Evolutionary conservation across 2,329 filamentous ascomycete genomes (phyloP), one percentile per base, ranked within the genome.

Genomic region (Ilyonectria sp.): DNA sequence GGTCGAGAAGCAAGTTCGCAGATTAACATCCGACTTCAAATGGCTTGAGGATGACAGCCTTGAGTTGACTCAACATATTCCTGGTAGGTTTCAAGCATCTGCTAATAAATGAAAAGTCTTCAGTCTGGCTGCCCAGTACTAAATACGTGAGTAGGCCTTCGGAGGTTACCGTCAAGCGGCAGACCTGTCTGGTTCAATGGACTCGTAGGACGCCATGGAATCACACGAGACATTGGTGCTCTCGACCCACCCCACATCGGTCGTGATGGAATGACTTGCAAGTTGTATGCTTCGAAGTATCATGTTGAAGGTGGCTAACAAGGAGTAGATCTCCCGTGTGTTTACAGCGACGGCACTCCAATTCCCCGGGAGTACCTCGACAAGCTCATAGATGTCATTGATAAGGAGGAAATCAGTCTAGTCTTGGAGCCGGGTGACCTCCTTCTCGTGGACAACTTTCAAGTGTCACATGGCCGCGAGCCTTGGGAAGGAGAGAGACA

Each of bases 61-160:
- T 26, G 68, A 71, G 40, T 33, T 69, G 50, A 67, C 65, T 13
- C 69, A 69, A 31, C 65, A 71, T 44, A 71, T 68, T 10, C 61
- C 57, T 33, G 69, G 64, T 69, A 54, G n/a, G 15, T 3, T 7
- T 9, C 31, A 54, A 29, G 23, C 7, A 15, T 9, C 31, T 26
- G 26, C 31, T 26, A 6, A 26, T 26, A 26, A 26, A 26, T 3
- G 26, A 26, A 26, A 26, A 26, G 43, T 21, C 8, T 2, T 17
- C 21, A 47, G 13, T 17, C 21, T 15, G 6, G 44, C 17, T 13
- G n/a, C 19, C 10, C 6, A 31, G 26, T 40, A 8, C 21, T 29
- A 29, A 19, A 31, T 37, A n/a, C 6, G 31, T 26, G 6, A 17
- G 3, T 7, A 54, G 62, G 62, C 3, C 49, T 65, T 31, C 40